These are phyloP conservation scores for Barnettozyma californica DNA, from an alignment of 805 yeast species.

Conservation along the genomic window DNA sequence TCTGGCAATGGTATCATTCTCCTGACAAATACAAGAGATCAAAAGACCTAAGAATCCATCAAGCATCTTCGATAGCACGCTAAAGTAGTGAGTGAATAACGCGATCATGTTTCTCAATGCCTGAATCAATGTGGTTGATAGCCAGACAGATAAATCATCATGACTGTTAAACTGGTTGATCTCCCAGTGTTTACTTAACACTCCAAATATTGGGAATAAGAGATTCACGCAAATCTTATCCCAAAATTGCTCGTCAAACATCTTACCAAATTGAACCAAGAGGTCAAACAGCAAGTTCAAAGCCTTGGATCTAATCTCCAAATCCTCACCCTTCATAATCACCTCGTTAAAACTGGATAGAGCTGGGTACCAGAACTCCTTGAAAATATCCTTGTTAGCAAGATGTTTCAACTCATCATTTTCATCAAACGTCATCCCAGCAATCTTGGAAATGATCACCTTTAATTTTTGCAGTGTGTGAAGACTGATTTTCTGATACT, in stretches of 20 bases:
- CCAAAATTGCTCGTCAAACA: conserved; percentile 78
- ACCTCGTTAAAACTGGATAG: conserved; percentile 80
- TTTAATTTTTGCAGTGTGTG: conserved; percentile 75
- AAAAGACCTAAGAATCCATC: conserved; percentile 75
- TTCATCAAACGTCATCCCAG: conserved; percentile 34
- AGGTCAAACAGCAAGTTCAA: conserved; percentile 78
- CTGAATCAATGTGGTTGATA: conserved; percentile 92
- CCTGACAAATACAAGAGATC: conserved; percentile 89
- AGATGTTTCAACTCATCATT: conserved; percentile 16
- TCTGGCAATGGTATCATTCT: conserved; percentile 92
- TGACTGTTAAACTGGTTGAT: conserved; percentile 59
- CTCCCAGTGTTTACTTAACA: conserved; percentile 71
- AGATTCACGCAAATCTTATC: conserved; percentile 68
- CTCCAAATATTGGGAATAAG: conserved; percentile 85
- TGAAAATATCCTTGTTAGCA: conserved; percentile 36
- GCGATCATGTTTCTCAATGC: conserved; percentile 86
- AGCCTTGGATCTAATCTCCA: conserved; percentile 90
- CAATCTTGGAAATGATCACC: conserved; percentile 53
- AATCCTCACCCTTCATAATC: conserved; percentile 88
- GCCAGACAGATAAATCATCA: conserved; percentile 92
- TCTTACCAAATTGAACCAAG: conserved; percentile 70
- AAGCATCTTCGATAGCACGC: conserved; percentile 63
- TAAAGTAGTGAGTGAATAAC: conserved; percentile 78
- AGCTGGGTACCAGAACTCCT: conserved; percentile 81
- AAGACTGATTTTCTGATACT: conserved; percentile 74